These are phyloP conservation scores for Colletotrichum godetiae DNA, from an alignment of 2,329 filamentous ascomycete genomes.

Conservation along the genomic window DNA sequence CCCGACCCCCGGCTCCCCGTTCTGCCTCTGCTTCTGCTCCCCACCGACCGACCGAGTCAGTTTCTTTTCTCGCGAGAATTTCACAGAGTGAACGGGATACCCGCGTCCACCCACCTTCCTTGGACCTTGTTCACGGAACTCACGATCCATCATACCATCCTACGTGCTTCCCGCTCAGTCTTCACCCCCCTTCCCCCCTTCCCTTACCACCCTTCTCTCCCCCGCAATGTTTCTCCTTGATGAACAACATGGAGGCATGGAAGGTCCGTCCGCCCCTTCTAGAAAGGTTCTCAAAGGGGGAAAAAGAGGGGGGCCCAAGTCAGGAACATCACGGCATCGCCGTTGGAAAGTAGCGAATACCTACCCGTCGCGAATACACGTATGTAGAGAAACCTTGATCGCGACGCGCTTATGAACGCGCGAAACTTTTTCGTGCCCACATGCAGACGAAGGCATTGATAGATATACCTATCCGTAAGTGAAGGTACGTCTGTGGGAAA, in stretches of 20 bases:
- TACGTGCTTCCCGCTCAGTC: too few relatives aligned
- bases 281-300: background rate
- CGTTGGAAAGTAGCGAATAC: background rate
- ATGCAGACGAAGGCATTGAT: background rate
- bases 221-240: background rate
- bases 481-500: background rate
- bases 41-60: background rate
- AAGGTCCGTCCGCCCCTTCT: background rate
- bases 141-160: too few relatives aligned
- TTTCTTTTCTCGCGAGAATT: background rate
- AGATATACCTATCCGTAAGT: background rate
- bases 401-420: background rate
- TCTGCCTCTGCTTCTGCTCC: background rate
- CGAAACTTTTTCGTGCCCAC: background rate
- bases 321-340: background rate
- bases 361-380: background rate
- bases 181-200: background rate
- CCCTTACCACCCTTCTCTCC: too few relatives aligned
- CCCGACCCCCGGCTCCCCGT: background rate
- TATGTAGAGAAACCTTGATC: background rate
- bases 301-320: background rate
- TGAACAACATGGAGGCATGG: background rate
- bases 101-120: background rate
- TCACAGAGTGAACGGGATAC: background rate
- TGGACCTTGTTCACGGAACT: too few relatives aligned